phyloP scores from a whole-genome alignment of 2,329 filamentous ascomycete genomes.

The Fusarium oligoseptatum region DNA sequence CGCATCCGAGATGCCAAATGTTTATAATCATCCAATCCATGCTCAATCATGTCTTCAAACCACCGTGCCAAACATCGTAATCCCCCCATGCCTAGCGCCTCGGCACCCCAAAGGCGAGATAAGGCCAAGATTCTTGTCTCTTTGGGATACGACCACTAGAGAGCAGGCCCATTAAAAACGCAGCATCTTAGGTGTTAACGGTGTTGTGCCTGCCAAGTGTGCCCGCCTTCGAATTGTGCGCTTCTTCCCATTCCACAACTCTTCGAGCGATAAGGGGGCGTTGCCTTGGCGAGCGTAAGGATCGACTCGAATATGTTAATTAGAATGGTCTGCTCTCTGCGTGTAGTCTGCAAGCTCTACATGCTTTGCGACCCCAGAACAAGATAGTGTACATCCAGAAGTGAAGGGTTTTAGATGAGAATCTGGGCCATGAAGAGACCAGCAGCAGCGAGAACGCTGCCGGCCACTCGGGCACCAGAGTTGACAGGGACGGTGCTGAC shows the following conservation, averaged over 20 bases:
- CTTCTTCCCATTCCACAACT: constrained; percentile 24
- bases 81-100: constrained; percentile 20
- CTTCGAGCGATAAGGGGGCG: constrained; percentile 29
- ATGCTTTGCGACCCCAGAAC: constrained; percentile 42
- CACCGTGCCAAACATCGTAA: constrained; percentile 25
- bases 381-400: constrained; percentile 46
- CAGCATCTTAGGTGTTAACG: constrained; percentile 33
- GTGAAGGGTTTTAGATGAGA: constrained; percentile 45
- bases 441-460: constrained; percentile 46
- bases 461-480: constrained; percentile 46
- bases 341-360: constrained; percentile 41
- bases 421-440: constrained; percentile 49
- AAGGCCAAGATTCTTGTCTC: constrained; percentile 21
- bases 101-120: constrained; percentile 20
- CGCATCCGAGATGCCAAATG: constrained; percentile 3
- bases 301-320: constrained; percentile 49
- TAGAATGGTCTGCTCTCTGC: constrained; percentile 48
- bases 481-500: constrained; percentile 41
- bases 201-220: constrained; percentile 40
- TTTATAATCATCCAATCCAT: constrained; percentile 40
- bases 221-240: constrained; percentile 15
- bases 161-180: constrained; percentile 46
- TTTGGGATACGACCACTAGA: constrained; percentile 23
- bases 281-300: constrained; percentile 46
- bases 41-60: constrained; percentile 39